Evolutionary conservation across 805 yeast species (phyloP).

Genomic region (Candida tibetensis): DNA sequence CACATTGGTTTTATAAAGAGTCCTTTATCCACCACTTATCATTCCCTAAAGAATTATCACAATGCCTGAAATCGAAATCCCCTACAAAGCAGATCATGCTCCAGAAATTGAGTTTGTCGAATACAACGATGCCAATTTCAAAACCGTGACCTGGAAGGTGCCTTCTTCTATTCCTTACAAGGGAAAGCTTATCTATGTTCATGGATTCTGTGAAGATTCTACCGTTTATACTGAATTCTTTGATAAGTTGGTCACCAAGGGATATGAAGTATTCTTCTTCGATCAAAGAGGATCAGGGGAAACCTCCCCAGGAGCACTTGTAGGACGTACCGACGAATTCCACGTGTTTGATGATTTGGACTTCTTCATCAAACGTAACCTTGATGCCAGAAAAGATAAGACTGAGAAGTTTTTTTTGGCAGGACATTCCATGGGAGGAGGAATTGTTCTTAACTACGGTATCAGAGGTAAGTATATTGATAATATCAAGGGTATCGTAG

Average conservation of each 20-base stretch:
- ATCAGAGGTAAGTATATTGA: slow-evolving; percentile 50
- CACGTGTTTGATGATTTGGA: slow-evolving; percentile 60
- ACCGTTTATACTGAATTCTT: slow-evolving; percentile 47
- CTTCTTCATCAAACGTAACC: slow-evolving; percentile 47
- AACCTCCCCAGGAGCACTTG: slow-evolving; percentile 51
- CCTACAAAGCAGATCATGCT: slow-evolving; percentile 33
- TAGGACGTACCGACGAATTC: slow-evolving; percentile 57
- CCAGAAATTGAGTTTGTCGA: slow-evolving; percentile 30
- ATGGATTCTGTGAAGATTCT: slow-evolving; percentile 68
- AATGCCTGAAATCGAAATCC: slow-evolving; percentile 18
- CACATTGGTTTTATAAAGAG: no score
- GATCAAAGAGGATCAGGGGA: slow-evolving; percentile 78
- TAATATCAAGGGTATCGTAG: slow-evolving; percentile 45
- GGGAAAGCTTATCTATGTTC: slow-evolving; percentile 61
- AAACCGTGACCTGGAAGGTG: slow-evolving; percentile 40
- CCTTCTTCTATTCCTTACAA: slow-evolving; percentile 33
- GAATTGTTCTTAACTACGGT: slow-evolving; percentile 61
- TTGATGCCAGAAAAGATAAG: slow-evolving; percentile 30
- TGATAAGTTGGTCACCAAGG: slow-evolving; percentile 50
- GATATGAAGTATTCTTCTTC: slow-evolving; percentile 65
- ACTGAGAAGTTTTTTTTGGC: slow-evolving; percentile 46
- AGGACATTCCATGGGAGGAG: slow-evolving; percentile 87
- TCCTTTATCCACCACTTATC: no score
- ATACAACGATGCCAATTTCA: slow-evolving; percentile 39
- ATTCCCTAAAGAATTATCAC: no score